Evolutionary conservation across 257 asterid genomes (phyloP).

Genomic region (Leptodermis oblonga): DNA sequence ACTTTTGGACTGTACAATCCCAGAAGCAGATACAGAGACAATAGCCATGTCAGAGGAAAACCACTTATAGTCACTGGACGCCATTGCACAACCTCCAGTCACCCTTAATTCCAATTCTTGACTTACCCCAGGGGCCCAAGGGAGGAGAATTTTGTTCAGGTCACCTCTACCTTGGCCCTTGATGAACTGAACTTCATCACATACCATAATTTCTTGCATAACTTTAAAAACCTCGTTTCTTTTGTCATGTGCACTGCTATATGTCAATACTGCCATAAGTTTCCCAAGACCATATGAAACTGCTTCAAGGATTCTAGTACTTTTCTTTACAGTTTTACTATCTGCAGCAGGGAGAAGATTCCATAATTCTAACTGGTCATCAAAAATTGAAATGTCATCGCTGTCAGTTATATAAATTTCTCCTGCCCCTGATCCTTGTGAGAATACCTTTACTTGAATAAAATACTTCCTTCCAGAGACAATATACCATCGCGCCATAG

Average conservation of each 20-base stretch:
- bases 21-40: conserved; percentile 80
- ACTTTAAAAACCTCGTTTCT: conserved; percentile 68
- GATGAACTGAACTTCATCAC: conserved; percentile 68
- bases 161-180: conserved; percentile 30
- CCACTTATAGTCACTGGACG: conserved; percentile 83
- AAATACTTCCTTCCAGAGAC: conserved; percentile 70
- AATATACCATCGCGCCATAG: conserved; percentile 72
- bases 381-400: conserved; percentile 58
- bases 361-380: conserved; percentile 58
- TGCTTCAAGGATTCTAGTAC: conserved; percentile 54
- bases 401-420: conserved; percentile 70
- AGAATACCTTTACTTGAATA: conserved; percentile 60
- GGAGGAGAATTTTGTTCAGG: conserved; percentile 52
- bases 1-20: conserved; percentile 67
- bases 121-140: conserved; percentile 76
- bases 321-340: conserved; percentile 25
- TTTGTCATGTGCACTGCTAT: conserved; percentile 44
- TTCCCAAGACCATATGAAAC: conserved; percentile 69
- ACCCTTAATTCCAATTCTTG: conserved; percentile 85
- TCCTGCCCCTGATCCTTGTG: conserved; percentile 56
- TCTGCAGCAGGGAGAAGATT: conserved; percentile 56
- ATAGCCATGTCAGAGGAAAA: conserved; percentile 64
- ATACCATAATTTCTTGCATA: conserved; percentile 89
- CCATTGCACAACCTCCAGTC: conserved; percentile 83
- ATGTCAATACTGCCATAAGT: conserved; percentile 64